phyloP scores from a whole-genome alignment of 768 basidiomycete genomes.

The Lentinula detonsa region DNA sequence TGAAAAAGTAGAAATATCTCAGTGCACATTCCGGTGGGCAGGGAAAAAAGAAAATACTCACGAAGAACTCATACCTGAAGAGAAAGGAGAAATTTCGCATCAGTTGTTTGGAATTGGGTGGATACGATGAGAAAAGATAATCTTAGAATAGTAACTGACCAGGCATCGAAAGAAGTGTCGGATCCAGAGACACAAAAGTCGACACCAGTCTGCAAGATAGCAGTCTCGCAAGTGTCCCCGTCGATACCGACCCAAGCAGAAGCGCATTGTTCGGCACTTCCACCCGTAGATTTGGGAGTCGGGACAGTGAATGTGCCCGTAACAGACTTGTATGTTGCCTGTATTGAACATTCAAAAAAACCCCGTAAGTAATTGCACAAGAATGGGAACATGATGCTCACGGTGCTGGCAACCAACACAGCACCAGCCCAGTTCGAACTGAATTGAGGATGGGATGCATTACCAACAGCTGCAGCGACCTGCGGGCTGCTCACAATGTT shows the following conservation, averaged over 20 bases:
- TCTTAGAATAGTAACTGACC: neutral
- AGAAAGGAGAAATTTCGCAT: neutral
- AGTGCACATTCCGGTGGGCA: neutral
- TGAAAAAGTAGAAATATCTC: neutral
- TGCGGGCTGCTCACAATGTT: neutral
- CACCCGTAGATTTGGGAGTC: neutral
- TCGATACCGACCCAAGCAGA: constrained; percentile 11
- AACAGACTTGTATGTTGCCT: constrained; percentile 6
- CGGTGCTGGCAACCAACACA: constrained; percentile 4
- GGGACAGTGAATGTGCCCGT: constrained; percentile 8
- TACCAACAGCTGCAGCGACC: neutral
- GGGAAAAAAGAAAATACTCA: neutral
- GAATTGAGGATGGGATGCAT: constrained; percentile 2
- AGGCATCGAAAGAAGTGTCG: constrained; percentile 1
- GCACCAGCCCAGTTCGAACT: constrained; percentile 5
- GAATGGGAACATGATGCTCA: neutral
- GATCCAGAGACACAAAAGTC: constrained; percentile 3
- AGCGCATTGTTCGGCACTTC: constrained; percentile 1
- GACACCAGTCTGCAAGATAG: constrained; percentile 9
- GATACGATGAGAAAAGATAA: neutral
- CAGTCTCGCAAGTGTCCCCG: constrained; percentile 5
- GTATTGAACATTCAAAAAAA: neutral
- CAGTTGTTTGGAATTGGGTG: neutral
- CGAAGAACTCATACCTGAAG: constrained; percentile 2
- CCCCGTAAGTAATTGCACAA: neutral